Evolutionary conservation across 2,329 filamentous ascomycete genomes (phyloP).

Genomic region (Hymenoscyphus occultus): DNA sequence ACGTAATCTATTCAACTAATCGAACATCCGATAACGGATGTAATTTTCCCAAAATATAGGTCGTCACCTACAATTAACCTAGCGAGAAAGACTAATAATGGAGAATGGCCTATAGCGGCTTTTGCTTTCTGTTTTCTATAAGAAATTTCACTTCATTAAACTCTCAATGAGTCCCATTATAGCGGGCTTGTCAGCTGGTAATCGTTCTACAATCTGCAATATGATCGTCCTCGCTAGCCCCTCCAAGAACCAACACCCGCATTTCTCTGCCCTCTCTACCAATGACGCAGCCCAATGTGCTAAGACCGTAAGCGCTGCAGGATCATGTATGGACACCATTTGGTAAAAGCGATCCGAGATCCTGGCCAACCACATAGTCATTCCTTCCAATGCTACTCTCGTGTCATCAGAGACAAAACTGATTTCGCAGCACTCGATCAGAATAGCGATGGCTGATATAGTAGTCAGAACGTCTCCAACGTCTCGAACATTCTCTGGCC

Average conservation of each 20-base stretch:
- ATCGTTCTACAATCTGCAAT: neutral
- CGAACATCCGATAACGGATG: no score
- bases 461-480: neutral
- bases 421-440: neutral
- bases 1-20: no score
- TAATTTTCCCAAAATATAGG: no score
- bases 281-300: neutral
- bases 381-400: neutral
- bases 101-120: no score
- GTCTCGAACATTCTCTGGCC: neutral
- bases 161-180: neutral
- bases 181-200: neutral
- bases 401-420: neutral
- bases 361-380: neutral
- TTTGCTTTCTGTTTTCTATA: no score
- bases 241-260: neutral
- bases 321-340: neutral
- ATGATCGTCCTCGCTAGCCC: neutral
- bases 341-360: neutral
- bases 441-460: neutral
- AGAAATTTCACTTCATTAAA: neutral
- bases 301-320: neutral
- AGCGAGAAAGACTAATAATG: no score
- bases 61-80: no score
- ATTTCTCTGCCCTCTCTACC: neutral